These are phyloP conservation scores for Paramyrothecium sp. DNA, from an alignment of 2,329 filamentous ascomycete genomes.

Conservation along the genomic window DNA sequence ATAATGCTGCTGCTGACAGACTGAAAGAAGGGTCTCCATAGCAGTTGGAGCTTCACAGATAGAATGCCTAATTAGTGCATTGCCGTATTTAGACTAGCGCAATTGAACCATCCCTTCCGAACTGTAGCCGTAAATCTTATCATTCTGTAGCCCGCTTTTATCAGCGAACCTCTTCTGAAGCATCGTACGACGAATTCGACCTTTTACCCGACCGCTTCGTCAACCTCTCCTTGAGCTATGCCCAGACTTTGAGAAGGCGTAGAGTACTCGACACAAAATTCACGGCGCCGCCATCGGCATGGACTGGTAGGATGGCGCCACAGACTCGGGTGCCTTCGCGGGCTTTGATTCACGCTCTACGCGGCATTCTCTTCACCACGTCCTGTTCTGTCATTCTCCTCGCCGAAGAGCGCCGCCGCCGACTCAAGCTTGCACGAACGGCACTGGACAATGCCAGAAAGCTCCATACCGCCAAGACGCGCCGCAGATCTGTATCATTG, in stretches of 20 bases:
- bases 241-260: neutral
- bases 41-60: too few relatives aligned
- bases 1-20: too few relatives aligned
- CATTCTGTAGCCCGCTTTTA: too few relatives aligned
- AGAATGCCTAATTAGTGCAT: too few relatives aligned
- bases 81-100: too few relatives aligned
- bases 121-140: too few relatives aligned
- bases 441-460: conserved; percentile 53
- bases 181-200: conserved; percentile 11
- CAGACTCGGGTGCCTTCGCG: conserved; percentile 51
- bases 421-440: conserved; percentile 48
- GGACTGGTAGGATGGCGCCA: conserved; percentile 39
- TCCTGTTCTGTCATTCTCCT: conserved; percentile 55
- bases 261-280: neutral
- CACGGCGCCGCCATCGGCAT: conserved; percentile 17
- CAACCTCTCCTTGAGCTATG: neutral
- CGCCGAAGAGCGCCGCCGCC: conserved; percentile 55
- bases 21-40: too few relatives aligned
- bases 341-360: conserved; percentile 53
- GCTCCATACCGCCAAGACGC: conserved; percentile 38
- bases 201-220: too few relatives aligned
- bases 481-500: conserved; percentile 24
- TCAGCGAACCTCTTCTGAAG: conserved; percentile 8
- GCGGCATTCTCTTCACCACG: conserved; percentile 54
- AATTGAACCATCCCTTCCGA: too few relatives aligned